Base-by-base conservation (phyloP, 2,329 filamentous ascomycete species). In the Rosellinia necatrix region DNA sequence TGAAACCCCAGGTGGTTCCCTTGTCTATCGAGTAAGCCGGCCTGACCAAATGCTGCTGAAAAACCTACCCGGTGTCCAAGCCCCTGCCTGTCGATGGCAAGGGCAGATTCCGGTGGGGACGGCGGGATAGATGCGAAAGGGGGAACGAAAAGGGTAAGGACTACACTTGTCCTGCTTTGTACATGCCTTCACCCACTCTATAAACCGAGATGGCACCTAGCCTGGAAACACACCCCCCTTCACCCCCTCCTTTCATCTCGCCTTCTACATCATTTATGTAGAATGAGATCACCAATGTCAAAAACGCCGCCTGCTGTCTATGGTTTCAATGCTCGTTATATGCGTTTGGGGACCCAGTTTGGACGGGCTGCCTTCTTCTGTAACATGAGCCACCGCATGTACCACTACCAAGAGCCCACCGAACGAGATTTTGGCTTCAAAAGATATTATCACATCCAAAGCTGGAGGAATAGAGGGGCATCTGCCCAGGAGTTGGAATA, bases 21-120 rank as follows among this genome's bases (percentile, higher is more conserved):
- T 32, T 13, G 34, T 55, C 52, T 55, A 50, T 40, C 10, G 8
- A 55, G 27, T 34, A 49, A 38, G 32, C 52, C 25, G 21, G 34
- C 12, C 46, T 10, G 9, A 21, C 17, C 15, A 12, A 40, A n/a
- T 40, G 9, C 7, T 19, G 19, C 9, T 21, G n/a, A n/a, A n/a
- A n/a, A n/a, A n/a, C n/a, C n/a, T n/a, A n/a, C n/a, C n/a, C n/a
- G n/a, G n/a, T n/a, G n/a, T n/a, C n/a, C n/a, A n/a, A n/a, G n/a
- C n/a, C n/a, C n/a, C n/a, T n/a, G n/a, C n/a, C n/a, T n/a, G n/a
- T n/a, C n/a, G n/a, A n/a, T n/a, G n/a, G n/a, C n/a, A n/a, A n/a
- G n/a, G n/a, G n/a, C n/a, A n/a, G n/a, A n/a, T n/a, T n/a, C 19
- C 10, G 19, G 21, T 6, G 9, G 37, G 17, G 19, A 40, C 12